Percentiles rank a stretch among this genome's conserved stretches.
phyloP scores from a whole-genome alignment of 2,329 filamentous ascomycete genomes.

The Chaetomiaceae sp. region DNA sequence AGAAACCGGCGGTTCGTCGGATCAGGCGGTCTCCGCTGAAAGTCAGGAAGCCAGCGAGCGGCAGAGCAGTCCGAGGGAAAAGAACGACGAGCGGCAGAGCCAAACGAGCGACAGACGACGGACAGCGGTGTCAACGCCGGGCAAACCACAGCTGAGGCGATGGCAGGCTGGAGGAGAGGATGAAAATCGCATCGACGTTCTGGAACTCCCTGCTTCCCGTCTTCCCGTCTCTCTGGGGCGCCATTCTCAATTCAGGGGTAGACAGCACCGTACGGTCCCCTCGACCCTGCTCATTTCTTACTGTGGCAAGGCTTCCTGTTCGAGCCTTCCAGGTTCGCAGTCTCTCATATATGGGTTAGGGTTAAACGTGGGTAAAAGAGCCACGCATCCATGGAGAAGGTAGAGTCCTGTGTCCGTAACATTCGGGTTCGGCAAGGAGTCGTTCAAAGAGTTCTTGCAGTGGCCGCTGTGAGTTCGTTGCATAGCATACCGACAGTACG shows the following conservation, averaged over 20 bases:
- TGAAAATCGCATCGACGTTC: slow-evolving; percentile 4
- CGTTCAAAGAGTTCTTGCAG: too few species aligned
- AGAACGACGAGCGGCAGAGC: not conserved
- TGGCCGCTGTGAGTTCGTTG: too few species aligned
- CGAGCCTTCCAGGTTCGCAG: too few species aligned
- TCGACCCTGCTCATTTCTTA: not conserved
- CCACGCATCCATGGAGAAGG: too few species aligned
- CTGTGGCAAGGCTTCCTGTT: not conserved
- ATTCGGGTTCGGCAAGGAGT: not conserved
- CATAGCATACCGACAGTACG: too few species aligned
- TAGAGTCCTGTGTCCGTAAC: too few species aligned
- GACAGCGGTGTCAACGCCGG: not conserved
- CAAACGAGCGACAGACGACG: slow-evolving; percentile 8
- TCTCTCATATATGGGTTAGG: slow-evolving; percentile 11
- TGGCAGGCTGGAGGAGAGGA: not conserved
- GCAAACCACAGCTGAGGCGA: not conserved
- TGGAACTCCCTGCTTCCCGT: not conserved
- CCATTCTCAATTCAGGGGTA: not conserved
- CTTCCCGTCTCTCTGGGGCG: slow-evolving; percentile 1
- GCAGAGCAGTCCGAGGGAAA: not conserved
- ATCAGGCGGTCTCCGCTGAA: not conserved
- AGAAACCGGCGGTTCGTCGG: slow-evolving; percentile 7
- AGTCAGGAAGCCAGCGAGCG: not conserved
- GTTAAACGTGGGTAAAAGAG: slow-evolving; percentile 1
- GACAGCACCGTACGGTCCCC: not conserved